Conservation (phyloP, 2,329 filamentous ascomycete species). For the Curvularia hawaiiensis region DNA sequence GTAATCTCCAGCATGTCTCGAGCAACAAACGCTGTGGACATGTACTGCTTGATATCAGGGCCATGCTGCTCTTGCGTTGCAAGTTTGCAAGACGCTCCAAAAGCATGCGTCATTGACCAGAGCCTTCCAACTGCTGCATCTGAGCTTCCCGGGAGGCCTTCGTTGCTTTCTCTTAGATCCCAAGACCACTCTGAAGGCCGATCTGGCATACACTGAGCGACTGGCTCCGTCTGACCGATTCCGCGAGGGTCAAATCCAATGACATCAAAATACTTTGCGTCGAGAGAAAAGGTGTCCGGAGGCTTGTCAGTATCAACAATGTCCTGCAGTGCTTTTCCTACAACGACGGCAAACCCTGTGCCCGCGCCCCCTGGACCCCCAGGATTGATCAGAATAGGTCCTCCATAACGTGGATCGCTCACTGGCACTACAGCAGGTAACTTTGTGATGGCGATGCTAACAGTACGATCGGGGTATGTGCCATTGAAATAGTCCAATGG, state of each 20-base stretch:
- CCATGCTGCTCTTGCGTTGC: conserved; percentile 32
- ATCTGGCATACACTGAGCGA: conserved; percentile 44
- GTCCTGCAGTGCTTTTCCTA: conserved; percentile 32
- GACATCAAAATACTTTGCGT: conserved; percentile 50
- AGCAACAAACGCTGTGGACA: conserved; percentile 55
- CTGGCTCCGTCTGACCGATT: conserved; percentile 45
- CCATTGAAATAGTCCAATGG: conserved; percentile 48
- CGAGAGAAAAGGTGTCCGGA: conserved; percentile 12
- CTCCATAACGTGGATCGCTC: conserved; percentile 47
- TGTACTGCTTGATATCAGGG: conserved; percentile 49
- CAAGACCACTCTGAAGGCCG: conserved; percentile 41
- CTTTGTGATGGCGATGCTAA: conserved; percentile 42
- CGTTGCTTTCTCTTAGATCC: conserved; percentile 43
- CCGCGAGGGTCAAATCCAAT: conserved; percentile 54
- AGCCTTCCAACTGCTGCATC: conserved; percentile 50
- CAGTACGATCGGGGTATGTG: conserved; percentile 32
- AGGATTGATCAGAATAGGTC: conserved; percentile 51
- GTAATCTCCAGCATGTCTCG: conserved; percentile 57
- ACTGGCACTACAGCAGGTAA: conserved; percentile 43
- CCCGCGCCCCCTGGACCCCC: conserved; percentile 53
- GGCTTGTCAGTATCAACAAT: conserved; percentile 36
- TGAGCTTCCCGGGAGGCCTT: conserved; percentile 49
- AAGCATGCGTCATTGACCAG: conserved; percentile 50
- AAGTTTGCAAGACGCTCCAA: conserved; percentile 37
- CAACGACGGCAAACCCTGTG: conserved; percentile 33